Base-by-base conservation (phyloP, 352 stramenopile genomes). In the Phytophthora vignae region DNA sequence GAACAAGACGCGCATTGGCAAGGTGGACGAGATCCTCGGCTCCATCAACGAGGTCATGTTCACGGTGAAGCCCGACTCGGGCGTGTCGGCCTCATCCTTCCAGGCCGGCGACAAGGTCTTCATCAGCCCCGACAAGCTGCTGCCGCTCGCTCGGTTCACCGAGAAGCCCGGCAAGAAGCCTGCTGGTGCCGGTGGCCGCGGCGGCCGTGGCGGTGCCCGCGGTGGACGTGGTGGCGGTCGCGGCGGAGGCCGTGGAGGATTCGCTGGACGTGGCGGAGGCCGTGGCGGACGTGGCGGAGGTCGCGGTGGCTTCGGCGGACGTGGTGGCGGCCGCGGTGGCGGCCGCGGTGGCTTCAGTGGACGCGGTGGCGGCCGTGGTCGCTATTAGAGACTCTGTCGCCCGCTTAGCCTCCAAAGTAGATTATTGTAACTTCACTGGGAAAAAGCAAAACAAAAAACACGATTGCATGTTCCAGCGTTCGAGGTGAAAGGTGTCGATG, bases 1-100 rank as follows among this genome's bases (percentile, higher is more conserved):
- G 77, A 99, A 99, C 88, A 99, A 99, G 87, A 98, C 95, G 67
- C 98, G 98, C 76, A 99, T 99, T 70, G 98, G 98, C 69, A 99
- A 99, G 79, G 90, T 99, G 27, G 98, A 99, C 81, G 98, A 99
- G 85, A 99, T 99, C 77, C 92, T 99, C 49, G 98, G 97, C 48
- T 97, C 97, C 53, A 98, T 99, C 67, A 97, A 98, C 70, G 87
- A 99, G 56, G 91, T 98, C 60, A 95, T 96, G 85, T 99, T 99
- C 81, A 99, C 97, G 48, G 84, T 99, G 53, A 99, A 99, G 79
- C 96, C 97, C 33, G 97, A 99, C 68, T 75, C 96, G 22, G 97
- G 97, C 58, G 94, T 99, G 40, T 90, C 95, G 56, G 93, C 94
- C 4, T 96, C 93, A 22, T 98, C 96, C 40, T 99, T 99, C 87